phyloP scores from a whole-genome alignment of 2,329 filamentous ascomycete species.

The Cryphonectria japonica region DNA sequence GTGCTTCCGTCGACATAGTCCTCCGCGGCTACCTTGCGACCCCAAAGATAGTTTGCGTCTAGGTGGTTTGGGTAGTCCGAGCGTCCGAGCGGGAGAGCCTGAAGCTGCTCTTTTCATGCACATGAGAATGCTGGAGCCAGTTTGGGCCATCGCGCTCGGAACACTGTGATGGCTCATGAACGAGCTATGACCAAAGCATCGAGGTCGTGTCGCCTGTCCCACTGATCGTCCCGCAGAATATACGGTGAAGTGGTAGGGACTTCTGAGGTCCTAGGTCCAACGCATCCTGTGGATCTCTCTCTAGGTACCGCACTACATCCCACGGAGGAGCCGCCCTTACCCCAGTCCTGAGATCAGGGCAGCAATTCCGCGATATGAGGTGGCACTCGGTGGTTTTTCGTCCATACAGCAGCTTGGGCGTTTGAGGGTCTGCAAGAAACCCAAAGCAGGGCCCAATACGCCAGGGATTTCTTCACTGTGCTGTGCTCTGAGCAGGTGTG shows the following conservation, averaged over 20 bases:
- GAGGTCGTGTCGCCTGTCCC: not conserved
- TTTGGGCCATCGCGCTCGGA: not conserved
- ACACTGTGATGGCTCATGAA: not conserved
- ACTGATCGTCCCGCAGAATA: slow-evolving; percentile 3
- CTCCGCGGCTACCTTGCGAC: not conserved
- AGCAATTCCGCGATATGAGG: slow-evolving; percentile 18
- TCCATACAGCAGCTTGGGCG: slow-evolving; percentile 3
- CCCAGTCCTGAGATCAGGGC: slow-evolving; percentile 14
- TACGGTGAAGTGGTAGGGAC: slow-evolving; percentile 13
- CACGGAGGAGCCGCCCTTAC: slow-evolving; percentile 19
- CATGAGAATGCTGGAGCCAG: not conserved
- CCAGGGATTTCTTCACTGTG: not conserved
- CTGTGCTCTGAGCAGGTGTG: not conserved
- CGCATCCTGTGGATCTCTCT: slow-evolving; percentile 17
- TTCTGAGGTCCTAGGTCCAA: slow-evolving; percentile 5
- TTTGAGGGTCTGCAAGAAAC: not conserved
- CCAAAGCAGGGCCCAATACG: not conserved
- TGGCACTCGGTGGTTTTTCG: slow-evolving; percentile 16
- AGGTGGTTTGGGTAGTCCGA: slow-evolving; percentile 6
- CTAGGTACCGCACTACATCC: not conserved
- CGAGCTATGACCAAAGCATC: not conserved
- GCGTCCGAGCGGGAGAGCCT: slow-evolving; percentile 9
- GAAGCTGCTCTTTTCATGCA: not conserved
- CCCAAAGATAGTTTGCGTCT: not conserved
- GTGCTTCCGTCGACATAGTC: slow-evolving; percentile 8